Percentiles rank a stretch among this genome's conserved stretches.
phyloP scores from a whole-genome alignment of 2,329 filamentous ascomycete genomes.

The Aureobasidium zeae region DNA sequence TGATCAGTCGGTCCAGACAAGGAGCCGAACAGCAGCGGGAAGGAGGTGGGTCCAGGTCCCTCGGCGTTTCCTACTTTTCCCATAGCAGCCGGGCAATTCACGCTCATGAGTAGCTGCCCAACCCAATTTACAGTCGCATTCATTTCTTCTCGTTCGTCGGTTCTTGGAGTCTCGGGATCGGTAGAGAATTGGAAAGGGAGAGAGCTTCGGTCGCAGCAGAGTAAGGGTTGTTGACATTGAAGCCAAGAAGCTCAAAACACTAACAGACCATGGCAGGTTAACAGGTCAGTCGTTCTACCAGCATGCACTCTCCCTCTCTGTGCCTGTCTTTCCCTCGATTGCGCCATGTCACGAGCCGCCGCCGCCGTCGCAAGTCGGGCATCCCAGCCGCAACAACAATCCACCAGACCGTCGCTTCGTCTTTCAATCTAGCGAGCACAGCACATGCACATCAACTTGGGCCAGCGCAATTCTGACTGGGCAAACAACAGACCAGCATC shows the following conservation, averaged over 20 bases:
- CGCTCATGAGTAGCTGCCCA: too few species aligned
- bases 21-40: not conserved
- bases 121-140: constrained; percentile 8
- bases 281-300: constrained; percentile 9
- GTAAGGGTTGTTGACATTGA: constrained; percentile 13
- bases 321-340: too few species aligned
- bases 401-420: not conserved
- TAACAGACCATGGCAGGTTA: not conserved
- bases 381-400: not conserved
- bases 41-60: too few species aligned
- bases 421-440: not conserved
- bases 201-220: not conserved
- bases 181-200: not conserved
- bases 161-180: not conserved
- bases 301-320: constrained; percentile 4
- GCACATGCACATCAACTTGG: not conserved
- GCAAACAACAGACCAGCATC: constrained; percentile 8
- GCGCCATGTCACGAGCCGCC: not conserved
- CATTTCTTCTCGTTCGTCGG: not conserved
- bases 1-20: too few species aligned
- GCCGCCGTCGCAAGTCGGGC: not conserved
- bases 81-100: constrained; percentile 3
- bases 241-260: constrained; percentile 9
- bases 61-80: constrained; percentile 14
- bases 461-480: not conserved